A percentile compares a stretch with the other conserved stretches of the same genome.
Evolutionary conservation across 176 grass and related monocot genomes (phyloP).

Genomic region (Themeda triandra): DNA sequence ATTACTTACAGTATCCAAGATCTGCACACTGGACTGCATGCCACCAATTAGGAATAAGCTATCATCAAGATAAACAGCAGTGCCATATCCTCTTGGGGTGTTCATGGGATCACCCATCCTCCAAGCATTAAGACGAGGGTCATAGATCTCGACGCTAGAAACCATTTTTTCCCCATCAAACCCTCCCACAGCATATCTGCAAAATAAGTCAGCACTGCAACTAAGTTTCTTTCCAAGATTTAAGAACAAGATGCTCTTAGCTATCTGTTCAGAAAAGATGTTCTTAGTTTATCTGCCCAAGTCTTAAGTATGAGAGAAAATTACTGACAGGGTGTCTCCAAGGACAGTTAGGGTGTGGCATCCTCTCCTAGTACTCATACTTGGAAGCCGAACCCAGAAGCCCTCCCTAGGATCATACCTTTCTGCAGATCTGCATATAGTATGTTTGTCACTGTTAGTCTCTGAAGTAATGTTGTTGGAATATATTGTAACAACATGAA

Average conservation of each 20-base stretch:
- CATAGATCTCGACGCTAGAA: slow-evolving; percentile 70
- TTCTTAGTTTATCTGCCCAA: neutral
- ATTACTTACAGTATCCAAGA: slow-evolving; percentile 62
- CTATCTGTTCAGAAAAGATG: neutral
- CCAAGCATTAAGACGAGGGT: slow-evolving; percentile 66
- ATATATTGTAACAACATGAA: slow-evolving; percentile 8
- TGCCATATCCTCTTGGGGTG: slow-evolving; percentile 60
- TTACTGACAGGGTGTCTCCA: slow-evolving; percentile 57
- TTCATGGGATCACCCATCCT: slow-evolving; percentile 61
- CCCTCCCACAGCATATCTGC: slow-evolving; percentile 77
- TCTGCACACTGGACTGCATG: slow-evolving; percentile 35
- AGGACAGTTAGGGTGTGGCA: slow-evolving; percentile 56
- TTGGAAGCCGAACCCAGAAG: slow-evolving; percentile 72
- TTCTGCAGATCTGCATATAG: slow-evolving; percentile 66
- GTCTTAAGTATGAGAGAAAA: neutral
- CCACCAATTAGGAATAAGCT: slow-evolving; percentile 63
- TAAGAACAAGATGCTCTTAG: neutral
- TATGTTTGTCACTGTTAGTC: slow-evolving; percentile 15
- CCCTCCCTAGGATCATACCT: slow-evolving; percentile 95
- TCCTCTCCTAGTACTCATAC: slow-evolving; percentile 75
- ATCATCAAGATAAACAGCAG: slow-evolving; percentile 44
- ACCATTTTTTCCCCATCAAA: slow-evolving; percentile 58
- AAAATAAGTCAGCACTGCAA: neutral
- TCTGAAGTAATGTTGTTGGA: neutral
- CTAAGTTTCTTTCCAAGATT: slow-evolving; percentile 20